Percentiles rank a stretch among this genome's conserved stretches.
Evolutionary conservation across 2,329 filamentous ascomycete species (phyloP).

Genomic region (Epichloe elymi): DNA sequence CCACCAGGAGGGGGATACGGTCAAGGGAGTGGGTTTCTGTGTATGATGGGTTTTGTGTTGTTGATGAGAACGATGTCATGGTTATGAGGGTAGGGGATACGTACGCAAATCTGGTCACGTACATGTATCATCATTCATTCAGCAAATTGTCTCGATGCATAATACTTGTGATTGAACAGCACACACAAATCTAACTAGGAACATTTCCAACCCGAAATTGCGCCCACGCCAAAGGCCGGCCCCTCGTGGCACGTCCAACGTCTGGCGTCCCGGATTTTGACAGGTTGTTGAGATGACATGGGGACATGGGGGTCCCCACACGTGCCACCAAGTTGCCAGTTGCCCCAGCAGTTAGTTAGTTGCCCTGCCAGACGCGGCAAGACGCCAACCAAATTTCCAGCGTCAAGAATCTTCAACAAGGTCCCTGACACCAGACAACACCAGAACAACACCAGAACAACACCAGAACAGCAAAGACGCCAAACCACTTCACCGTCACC

Average conservation of each 20-base stretch:
- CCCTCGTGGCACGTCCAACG: too few relatives aligned
- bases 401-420: too few relatives aligned
- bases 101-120: neutral
- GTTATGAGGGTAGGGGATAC: too few relatives aligned
- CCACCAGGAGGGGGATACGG: slow-evolving; percentile 36
- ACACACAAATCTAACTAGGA: too few relatives aligned
- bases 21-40: slow-evolving; percentile 30
- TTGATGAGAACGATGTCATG: neutral
- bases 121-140: neutral
- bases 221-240: slow-evolving; percentile 22
- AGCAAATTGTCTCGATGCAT: neutral
- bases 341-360: neutral
- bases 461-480: too few relatives aligned
- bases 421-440: too few relatives aligned
- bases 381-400: neutral
- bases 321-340: neutral
- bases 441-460: too few relatives aligned
- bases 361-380: neutral
- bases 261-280: too few relatives aligned
- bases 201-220: slow-evolving; percentile 31
- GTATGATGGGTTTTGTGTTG: neutral
- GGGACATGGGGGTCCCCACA: neutral
- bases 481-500: neutral
- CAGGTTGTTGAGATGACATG: slow-evolving; percentile 61
- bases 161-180: neutral